A percentile compares a stretch with the other conserved stretches of the same genome.
Conservation (phyloP, 2,329 filamentous ascomycete genomes). For the Phyllosticta paracitricarpa region DNA sequence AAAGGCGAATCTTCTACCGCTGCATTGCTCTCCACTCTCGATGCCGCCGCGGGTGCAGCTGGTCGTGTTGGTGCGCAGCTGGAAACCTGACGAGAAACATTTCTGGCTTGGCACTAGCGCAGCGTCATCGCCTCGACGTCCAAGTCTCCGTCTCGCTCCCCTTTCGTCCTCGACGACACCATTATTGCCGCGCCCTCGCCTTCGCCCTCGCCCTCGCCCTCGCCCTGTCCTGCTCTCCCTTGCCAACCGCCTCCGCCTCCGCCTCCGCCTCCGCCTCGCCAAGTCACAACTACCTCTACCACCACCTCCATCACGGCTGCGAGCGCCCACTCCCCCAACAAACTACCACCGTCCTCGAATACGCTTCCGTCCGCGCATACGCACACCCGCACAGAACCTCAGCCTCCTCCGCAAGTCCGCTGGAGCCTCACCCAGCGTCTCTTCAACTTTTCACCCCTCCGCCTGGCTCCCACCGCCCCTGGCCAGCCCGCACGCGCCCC, state of each 20-base stretch:
- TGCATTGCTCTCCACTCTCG: not conserved
- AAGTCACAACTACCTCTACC: constrained; percentile 4
- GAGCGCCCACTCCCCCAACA: constrained; percentile 16
- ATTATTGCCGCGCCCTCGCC: constrained; percentile 1
- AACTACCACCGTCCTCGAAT: constrained; percentile 19
- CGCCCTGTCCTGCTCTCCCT: not conserved
- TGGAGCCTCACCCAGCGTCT: constrained; percentile 34
- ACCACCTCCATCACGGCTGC: constrained; percentile 15
- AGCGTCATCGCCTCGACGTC: not conserved
- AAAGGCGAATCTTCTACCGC: not conserved
- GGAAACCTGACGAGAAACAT: not conserved
- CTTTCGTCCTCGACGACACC: not conserved
- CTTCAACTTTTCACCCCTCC: constrained; percentile 26
- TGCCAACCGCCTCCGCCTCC: not conserved
- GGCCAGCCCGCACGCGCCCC: constrained; percentile 23
- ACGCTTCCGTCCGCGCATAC: constrained; percentile 12
- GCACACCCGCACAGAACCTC: not conserved
- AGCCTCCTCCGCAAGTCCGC: constrained; percentile 19
- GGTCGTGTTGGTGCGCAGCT: not conserved
- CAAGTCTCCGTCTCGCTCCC: not conserved
- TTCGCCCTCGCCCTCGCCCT: constrained; percentile 1
- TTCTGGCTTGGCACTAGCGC: not conserved
- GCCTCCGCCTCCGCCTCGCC: not conserved
- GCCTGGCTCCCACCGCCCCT: not conserved
- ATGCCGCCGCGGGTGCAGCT: not conserved